A percentile compares a stretch with the other conserved stretches of the same genome.
These are phyloP conservation scores for Colletotrichum caudatum DNA, from an alignment of 2,329 filamentous ascomycete genomes.

Conservation along the genomic window DNA sequence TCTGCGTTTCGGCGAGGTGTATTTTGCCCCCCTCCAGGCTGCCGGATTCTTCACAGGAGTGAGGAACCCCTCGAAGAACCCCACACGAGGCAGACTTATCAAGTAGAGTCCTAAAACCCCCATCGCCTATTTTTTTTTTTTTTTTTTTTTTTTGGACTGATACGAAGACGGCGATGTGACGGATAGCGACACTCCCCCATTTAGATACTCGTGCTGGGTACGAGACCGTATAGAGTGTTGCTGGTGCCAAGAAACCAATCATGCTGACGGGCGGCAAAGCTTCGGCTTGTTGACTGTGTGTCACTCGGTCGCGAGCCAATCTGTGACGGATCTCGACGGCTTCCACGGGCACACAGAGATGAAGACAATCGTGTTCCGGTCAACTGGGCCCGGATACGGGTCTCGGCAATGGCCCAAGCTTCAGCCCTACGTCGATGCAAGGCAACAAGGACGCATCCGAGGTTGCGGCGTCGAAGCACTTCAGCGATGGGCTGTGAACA, in stretches of 20 bases:
- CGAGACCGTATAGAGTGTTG: background rate
- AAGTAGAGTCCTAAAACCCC: background rate
- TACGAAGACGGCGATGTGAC: background rate
- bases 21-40: conserved; percentile 10
- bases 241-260: background rate
- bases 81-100: conserved; percentile 14
- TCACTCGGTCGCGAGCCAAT: background rate
- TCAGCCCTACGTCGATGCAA: conserved; percentile 35
- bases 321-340: conserved; percentile 6
- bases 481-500: conserved; percentile 7
- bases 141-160: background rate
- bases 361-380: background rate
- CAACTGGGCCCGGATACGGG: conserved; percentile 6
- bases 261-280: background rate
- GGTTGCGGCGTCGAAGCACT: conserved; percentile 5
- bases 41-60: conserved; percentile 1
- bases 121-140: background rate
- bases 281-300: background rate
- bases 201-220: background rate
- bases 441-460: background rate
- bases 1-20: background rate
- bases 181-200: conserved; percentile 10
- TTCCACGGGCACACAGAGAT: conserved; percentile 6
- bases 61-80: background rate
- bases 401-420: conserved; percentile 7